Evolutionary conservation across 768 basidiomycete species (phyloP).

Genomic region (Glaciozyma antarctica): DNA sequence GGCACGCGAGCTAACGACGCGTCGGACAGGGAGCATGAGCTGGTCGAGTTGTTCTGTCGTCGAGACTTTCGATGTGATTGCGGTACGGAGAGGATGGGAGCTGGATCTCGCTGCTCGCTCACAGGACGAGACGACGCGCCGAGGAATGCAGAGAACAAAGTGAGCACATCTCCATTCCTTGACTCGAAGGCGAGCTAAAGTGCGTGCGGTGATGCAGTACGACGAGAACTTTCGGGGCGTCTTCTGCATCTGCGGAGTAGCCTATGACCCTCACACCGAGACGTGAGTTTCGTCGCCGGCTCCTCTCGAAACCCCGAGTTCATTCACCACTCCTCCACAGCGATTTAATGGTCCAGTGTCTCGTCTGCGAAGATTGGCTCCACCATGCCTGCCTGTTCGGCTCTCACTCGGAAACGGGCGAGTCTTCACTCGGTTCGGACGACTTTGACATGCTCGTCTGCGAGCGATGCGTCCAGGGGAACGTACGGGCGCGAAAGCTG

Average conservation of each 20-base stretch:
- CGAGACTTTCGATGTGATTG: conserved; percentile 36
- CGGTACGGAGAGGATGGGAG: conserved; percentile 27
- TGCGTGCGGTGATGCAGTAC: conserved; percentile 4
- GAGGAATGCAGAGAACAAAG: conserved; percentile 15
- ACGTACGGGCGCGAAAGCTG: neutral
- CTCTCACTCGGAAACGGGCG: conserved; percentile 13
- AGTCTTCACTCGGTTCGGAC: conserved; percentile 13
- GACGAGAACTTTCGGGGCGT: conserved; percentile 31
- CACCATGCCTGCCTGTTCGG: conserved; percentile 29
- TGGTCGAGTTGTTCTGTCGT: conserved; percentile 36
- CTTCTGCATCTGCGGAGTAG: conserved; percentile 33
- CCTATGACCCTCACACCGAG: conserved; percentile 35
- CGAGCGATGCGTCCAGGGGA: conserved; percentile 8
- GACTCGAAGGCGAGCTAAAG: neutral
- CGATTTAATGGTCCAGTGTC: conserved; percentile 13
- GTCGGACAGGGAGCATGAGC: conserved; percentile 24
- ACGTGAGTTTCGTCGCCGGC: conserved; percentile 7
- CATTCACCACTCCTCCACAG: neutral
- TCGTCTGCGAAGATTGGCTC: conserved; percentile 34
- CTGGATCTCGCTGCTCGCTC: conserved; percentile 19
- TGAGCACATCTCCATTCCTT: neutral
- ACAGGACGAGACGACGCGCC: conserved; percentile 19
- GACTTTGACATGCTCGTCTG: conserved; percentile 29
- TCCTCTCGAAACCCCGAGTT: neutral
- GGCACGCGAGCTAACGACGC: too few relatives aligned